phyloP scores from a whole-genome alignment of 441 rosid species.

The Jatropha podagrica region DNA sequence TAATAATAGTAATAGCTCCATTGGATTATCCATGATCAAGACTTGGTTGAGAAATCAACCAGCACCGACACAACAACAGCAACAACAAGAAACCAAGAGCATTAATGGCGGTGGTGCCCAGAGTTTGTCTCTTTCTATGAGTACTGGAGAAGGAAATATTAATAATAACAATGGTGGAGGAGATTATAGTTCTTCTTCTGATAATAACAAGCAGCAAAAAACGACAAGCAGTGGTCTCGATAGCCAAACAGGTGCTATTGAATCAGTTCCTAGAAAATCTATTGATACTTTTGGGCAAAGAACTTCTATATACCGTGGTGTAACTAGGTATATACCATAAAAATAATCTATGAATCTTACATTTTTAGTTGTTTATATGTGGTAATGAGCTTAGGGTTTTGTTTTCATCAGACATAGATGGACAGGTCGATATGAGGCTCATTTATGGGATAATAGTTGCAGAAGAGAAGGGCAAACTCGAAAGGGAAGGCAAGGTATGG shows the following conservation, averaged over 20 bases:
- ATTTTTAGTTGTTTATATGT: neutral
- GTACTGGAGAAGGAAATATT: slow-evolving; percentile 30
- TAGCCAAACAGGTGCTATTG: slow-evolving; percentile 31
- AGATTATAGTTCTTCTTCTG: slow-evolving; percentile 34
- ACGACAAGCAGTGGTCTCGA: neutral
- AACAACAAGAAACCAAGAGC: slow-evolving; percentile 26
- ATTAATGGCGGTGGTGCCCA: slow-evolving; percentile 34
- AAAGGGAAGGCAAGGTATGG: slow-evolving; percentile 96
- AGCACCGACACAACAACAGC: slow-evolving; percentile 26
- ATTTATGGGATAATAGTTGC: slow-evolving; percentile 97
- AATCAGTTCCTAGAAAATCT: slow-evolving; percentile 57
- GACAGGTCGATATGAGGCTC: slow-evolving; percentile 99
- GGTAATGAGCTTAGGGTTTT: slow-evolving; percentile 18
- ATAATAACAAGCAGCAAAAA: slow-evolving; percentile 40
- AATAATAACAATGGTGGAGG: slow-evolving; percentile 26
- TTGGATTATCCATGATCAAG: slow-evolving; percentile 83
- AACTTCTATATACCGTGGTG: slow-evolving; percentile 96
- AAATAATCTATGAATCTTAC: neutral
- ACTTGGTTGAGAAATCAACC: slow-evolving; percentile 76
- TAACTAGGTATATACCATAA: slow-evolving; percentile 54
- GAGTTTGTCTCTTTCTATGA: slow-evolving; percentile 70
- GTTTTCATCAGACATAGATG: slow-evolving; percentile 75
- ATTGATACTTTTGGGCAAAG: slow-evolving; percentile 85
- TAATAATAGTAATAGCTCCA: slow-evolving; percentile 30
- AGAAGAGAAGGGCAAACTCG: slow-evolving; percentile 98